Evolutionary conservation across 371 early-diverging fungal genomes (phyloP).

Genomic region (Dichotomocladium elegans): DNA sequence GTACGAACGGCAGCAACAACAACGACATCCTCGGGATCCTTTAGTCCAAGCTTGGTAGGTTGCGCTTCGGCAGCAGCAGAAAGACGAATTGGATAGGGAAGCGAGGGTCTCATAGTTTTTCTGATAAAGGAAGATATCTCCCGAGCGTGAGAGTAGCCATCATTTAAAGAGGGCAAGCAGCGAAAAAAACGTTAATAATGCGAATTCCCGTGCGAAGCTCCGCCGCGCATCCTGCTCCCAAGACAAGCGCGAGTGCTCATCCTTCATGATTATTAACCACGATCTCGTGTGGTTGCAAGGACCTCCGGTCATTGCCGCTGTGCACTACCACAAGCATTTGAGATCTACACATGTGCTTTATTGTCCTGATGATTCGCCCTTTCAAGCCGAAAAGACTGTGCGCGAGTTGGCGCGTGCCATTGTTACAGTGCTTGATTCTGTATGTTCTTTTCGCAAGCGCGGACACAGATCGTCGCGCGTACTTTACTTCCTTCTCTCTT

Average conservation of each 20-base stretch:
- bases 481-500: not conserved
- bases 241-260: too few species aligned
- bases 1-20: conserved; percentile 83
- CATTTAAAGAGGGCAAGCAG: too few species aligned
- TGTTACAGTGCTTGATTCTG: conserved; percentile 7
- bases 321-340: conserved; percentile 8
- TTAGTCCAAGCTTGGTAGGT: conserved; percentile 48
- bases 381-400: not conserved
- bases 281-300: conserved; percentile 12
- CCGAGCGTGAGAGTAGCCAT: too few species aligned
- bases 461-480: too few species aligned
- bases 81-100: conserved; percentile 21
- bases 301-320: conserved; percentile 11
- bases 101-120: conserved; percentile 3
- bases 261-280: too few species aligned
- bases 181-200: too few species aligned
- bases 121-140: too few species aligned
- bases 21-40: conserved; percentile 79
- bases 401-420: conserved; percentile 9
- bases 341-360: conserved; percentile 7
- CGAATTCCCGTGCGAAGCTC: too few species aligned
- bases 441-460: too few species aligned
- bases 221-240: too few species aligned
- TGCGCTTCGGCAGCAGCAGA: conserved; percentile 9
- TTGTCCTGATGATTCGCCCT: conserved; percentile 8